phyloP scores from a whole-genome alignment of 2,329 filamentous ascomycete species.

The Cordyceps cicadae region DNA sequence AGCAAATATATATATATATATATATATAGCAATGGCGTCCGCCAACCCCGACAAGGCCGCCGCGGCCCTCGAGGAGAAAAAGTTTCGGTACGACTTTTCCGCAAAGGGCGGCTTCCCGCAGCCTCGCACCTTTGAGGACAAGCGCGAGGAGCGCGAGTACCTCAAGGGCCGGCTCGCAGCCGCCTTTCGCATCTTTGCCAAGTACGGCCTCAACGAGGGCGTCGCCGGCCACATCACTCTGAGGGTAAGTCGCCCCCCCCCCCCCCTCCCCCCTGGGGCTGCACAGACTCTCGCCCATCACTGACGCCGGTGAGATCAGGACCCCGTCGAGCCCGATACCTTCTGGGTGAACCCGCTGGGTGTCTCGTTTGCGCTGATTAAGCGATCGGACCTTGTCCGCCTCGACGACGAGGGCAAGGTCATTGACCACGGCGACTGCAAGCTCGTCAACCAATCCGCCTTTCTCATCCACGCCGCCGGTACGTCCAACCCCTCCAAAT shows the following conservation, averaged over 20 bases:
- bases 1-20: too few relatives aligned
- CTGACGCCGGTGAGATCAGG: slow-evolving; percentile 9
- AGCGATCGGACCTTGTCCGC: slow-evolving; percentile 57
- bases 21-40: too few relatives aligned
- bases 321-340: slow-evolving; percentile 51
- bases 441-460: slow-evolving; percentile 22
- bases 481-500: not conserved
- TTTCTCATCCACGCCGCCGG: slow-evolving; percentile 25
- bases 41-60: not conserved
- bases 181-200: slow-evolving; percentile 51
- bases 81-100: slow-evolving; percentile 8
- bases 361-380: slow-evolving; percentile 53
- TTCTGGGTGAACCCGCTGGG: slow-evolving; percentile 65
- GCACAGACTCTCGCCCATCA: too few relatives aligned
- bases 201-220: slow-evolving; percentile 50
- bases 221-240: slow-evolving; percentile 59
- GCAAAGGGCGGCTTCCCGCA: slow-evolving; percentile 6
- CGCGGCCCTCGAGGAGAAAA: not conserved
- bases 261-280: too few relatives aligned
- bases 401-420: slow-evolving; percentile 54
- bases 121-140: slow-evolving; percentile 17
- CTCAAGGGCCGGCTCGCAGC: slow-evolving; percentile 46
- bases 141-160: slow-evolving; percentile 38
- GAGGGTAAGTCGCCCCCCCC: too few relatives aligned
- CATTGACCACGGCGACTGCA: slow-evolving; percentile 49